Conservation (phyloP, 257 asterid species). For the Scutellaria minor region DNA sequence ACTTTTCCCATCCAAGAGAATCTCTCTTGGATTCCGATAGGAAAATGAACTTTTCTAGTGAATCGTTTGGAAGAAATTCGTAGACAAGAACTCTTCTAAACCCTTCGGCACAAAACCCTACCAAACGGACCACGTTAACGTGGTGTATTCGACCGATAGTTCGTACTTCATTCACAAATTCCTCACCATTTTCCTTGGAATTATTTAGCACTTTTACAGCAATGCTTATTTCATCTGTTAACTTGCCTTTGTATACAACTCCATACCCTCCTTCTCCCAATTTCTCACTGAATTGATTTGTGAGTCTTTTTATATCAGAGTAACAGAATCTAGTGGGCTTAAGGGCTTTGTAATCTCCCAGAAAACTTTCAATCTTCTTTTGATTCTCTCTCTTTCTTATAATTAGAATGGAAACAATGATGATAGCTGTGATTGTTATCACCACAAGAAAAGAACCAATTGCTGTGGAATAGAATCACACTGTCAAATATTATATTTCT, state of each 20-base stretch:
- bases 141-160: constrained; percentile 53
- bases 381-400: constrained; percentile 33
- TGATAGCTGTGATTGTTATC: constrained; percentile 20
- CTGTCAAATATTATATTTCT: neutral
- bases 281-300: constrained; percentile 39
- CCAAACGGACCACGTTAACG: constrained; percentile 45
- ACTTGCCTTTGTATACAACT: constrained; percentile 44
- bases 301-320: constrained; percentile 49
- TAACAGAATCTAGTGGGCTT: constrained; percentile 52
- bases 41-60: constrained; percentile 46
- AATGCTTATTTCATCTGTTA: constrained; percentile 43
- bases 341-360: constrained; percentile 41
- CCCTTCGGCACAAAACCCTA: constrained; percentile 55
- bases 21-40: constrained; percentile 7
- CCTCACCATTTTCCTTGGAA: constrained; percentile 47
- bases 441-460: constrained; percentile 31
- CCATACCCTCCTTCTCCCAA: constrained; percentile 59
- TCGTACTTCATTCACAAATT: constrained; percentile 50
- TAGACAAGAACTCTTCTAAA: constrained; percentile 41
- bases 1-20: constrained; percentile 29
- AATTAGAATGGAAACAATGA: constrained; percentile 11
- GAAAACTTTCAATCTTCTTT: constrained; percentile 44
- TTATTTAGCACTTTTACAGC: constrained; percentile 50
- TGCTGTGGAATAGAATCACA: neutral
- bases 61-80: constrained; percentile 47